These are phyloP conservation scores for Aspergillus proliferans DNA, from an alignment of 2,329 filamentous ascomycete genomes.

Conservation along the genomic window DNA sequence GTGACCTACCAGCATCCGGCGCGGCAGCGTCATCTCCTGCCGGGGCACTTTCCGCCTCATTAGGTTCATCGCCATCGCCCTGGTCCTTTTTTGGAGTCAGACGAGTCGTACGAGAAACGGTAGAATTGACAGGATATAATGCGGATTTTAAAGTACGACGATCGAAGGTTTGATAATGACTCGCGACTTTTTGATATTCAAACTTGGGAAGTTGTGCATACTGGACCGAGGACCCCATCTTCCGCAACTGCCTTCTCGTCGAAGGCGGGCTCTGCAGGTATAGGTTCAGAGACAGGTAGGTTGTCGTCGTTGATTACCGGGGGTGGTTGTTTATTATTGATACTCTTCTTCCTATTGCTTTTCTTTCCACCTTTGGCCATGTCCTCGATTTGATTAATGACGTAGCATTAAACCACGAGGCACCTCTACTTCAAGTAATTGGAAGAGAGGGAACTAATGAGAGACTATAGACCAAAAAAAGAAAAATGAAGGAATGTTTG, in stretches of 20 bases:
- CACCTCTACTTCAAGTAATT: slow-evolving; percentile 1
- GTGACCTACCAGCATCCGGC: background rate
- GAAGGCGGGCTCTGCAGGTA: slow-evolving; percentile 13
- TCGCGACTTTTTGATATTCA: slow-evolving; percentile 38
- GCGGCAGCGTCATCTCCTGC: background rate
- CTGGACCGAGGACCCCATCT: slow-evolving; percentile 33
- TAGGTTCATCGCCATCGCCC: slow-evolving; percentile 21
- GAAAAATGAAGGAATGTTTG: slow-evolving; percentile 18
- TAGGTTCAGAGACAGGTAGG: slow-evolving; percentile 15
- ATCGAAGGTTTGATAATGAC: slow-evolving; percentile 41
- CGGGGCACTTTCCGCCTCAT: slow-evolving; percentile 12
- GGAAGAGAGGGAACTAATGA: slow-evolving; percentile 12
- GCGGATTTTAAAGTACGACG: slow-evolving; percentile 31
- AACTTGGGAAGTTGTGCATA: slow-evolving; percentile 40
- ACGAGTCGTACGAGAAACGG: slow-evolving; percentile 18
- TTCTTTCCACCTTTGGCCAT: slow-evolving; percentile 33
- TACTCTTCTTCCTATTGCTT: slow-evolving; percentile 31
- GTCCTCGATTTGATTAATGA: slow-evolving; percentile 26
- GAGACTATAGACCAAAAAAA: slow-evolving; percentile 16
- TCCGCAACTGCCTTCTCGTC: slow-evolving; percentile 26
- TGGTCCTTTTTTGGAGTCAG: slow-evolving; percentile 33
- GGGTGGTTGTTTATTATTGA: slow-evolving; percentile 16
- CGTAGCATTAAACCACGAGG: slow-evolving; percentile 20
- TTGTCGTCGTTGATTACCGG: slow-evolving; percentile 22
- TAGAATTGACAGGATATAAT: slow-evolving; percentile 30